These are phyloP conservation scores for Penicillium silybi DNA, from an alignment of 495 filamentous ascomycete genomes.

Conservation along the genomic window DNA sequence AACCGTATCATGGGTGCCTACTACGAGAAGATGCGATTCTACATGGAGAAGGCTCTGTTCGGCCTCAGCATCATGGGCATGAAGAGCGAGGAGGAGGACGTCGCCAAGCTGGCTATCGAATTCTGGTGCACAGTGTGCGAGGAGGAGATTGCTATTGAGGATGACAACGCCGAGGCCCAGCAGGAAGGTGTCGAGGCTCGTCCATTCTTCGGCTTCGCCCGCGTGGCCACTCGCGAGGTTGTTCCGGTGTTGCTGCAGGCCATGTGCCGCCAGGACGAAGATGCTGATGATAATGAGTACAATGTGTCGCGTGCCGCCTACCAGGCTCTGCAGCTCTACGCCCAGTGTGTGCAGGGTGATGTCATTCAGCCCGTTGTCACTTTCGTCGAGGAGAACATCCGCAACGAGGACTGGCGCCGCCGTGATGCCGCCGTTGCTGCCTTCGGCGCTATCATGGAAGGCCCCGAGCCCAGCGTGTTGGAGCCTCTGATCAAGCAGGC, in stretches of 20 bases:
- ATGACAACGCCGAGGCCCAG: slow-evolving; percentile 80
- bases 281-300: slow-evolving; percentile 94
- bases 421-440: slow-evolving; percentile 94
- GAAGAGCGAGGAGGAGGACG: slow-evolving; percentile 96
- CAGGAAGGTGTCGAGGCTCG: slow-evolving; percentile 75
- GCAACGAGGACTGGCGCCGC: slow-evolving; percentile 84
- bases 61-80: slow-evolving; percentile 98
- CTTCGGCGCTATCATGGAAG: slow-evolving; percentile 99
- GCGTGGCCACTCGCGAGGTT: slow-evolving; percentile 85
- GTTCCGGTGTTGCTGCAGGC: slow-evolving; percentile 85
- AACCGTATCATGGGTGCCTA: slow-evolving; percentile 98
- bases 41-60: slow-evolving; percentile 99
- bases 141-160: slow-evolving; percentile 94
- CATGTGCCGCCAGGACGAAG: slow-evolving; percentile 95
- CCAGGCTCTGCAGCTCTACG: slow-evolving; percentile 92
- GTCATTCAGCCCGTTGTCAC: slow-evolving; percentile 78
- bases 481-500: slow-evolving; percentile 94
- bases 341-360: slow-evolving; percentile 77
- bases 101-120: slow-evolving; percentile 94
- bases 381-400: slow-evolving; percentile 90
- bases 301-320: slow-evolving; percentile 93
- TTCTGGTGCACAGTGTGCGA: slow-evolving; percentile 99
- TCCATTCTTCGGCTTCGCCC: slow-evolving; percentile 86
- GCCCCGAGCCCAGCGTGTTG: slow-evolving; percentile 81
- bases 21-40: slow-evolving; percentile 99